Base-by-base conservation (phyloP, 371 early-diverging fungal genomes). In the Rhizopus arrhizus region DNA sequence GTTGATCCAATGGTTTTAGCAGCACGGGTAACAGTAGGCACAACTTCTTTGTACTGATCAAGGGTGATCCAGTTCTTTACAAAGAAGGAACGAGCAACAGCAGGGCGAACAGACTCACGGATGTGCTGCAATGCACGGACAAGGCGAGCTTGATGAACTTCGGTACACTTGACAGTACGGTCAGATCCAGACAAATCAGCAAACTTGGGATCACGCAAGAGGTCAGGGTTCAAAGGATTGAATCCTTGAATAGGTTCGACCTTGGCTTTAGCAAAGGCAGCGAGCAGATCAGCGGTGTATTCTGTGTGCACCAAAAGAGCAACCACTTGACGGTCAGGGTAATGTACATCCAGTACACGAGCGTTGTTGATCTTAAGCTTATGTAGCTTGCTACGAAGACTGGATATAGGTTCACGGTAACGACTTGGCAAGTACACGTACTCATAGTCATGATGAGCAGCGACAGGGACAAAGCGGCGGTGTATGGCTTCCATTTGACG, bases 311-410 rank as follows among this genome's bases (percentile, higher is more conserved):
- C 22, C 3, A 58, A 16, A 7, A 58, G 42, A 2, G 50, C 58
- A 2, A 58, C 50, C 6, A 50, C 33, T 11, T 45, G 47, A n/a
- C 31, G 36, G 1, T 47, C 42, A 0, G 58, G 58, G 10, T 58
- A 58, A 11, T 58, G 49, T 29, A 58, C 40, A 32, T 58, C 59
- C 4, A 58, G 2, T 0, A 36, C 36, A 36, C 36, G 36, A 2
- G 36, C 36, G 11, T 36, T 36, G 11, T 51, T 34, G n/a, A 51
- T 33, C 12, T 34, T 32, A 2, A 51, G 34, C 4, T 12, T 13
- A 3, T n/a, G 8, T 1, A 51, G 0, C 7, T 15, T 51, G 0
- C 4, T 2, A 34, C 51, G 51, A 3, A 51, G 1, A 6, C n/a
- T 15, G 15, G 51, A 31, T 4, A 51, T 51, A 3, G 51, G 51